phyloP scores from a whole-genome alignment of 1,139 yeast species.

The Lodderomyces margitis region DNA sequence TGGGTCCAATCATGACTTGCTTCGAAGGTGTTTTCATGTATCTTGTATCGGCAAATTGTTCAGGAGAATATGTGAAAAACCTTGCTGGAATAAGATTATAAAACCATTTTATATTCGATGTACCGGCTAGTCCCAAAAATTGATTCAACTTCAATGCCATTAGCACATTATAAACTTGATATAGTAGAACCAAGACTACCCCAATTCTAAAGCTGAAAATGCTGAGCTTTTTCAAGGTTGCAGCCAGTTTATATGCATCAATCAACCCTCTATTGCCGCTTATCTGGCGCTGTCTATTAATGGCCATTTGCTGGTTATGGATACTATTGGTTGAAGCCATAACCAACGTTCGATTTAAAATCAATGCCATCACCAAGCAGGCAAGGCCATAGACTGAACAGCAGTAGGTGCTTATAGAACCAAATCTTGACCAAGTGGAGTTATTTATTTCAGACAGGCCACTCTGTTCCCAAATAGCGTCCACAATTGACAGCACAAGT shows the following conservation, averaged over 20 bases:
- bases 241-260: constrained; percentile 18
- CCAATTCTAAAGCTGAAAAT: constrained; percentile 33
- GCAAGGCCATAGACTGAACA: constrained; percentile 37
- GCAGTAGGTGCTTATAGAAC: constrained; percentile 28
- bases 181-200: constrained; percentile 33
- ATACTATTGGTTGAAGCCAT: constrained; percentile 59
- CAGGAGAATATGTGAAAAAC: constrained; percentile 36
- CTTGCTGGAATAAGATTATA: constrained; percentile 20
- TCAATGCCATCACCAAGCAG: constrained; percentile 61
- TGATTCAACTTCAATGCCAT: constrained; percentile 32
- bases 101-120: constrained; percentile 20
- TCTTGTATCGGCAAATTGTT: constrained; percentile 20
- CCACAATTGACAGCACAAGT: constrained; percentile 20
- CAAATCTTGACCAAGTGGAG: constrained; percentile 18
- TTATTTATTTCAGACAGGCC: constrained; percentile 14
- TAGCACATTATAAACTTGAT: constrained; percentile 35
- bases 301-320: constrained; percentile 22
- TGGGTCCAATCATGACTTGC: constrained; percentile 47
- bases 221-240: constrained; percentile 21
- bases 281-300: constrained; percentile 17
- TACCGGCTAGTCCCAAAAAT: constrained; percentile 23
- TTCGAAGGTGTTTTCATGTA: constrained; percentile 36
- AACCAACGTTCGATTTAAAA: constrained; percentile 62
- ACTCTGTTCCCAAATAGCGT: constrained; percentile 26
- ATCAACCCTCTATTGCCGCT: constrained; percentile 4